Evolutionary conservation across 495 filamentous ascomycete genomes (phyloP).

Genomic region (Penicillium simplicissimum): DNA sequence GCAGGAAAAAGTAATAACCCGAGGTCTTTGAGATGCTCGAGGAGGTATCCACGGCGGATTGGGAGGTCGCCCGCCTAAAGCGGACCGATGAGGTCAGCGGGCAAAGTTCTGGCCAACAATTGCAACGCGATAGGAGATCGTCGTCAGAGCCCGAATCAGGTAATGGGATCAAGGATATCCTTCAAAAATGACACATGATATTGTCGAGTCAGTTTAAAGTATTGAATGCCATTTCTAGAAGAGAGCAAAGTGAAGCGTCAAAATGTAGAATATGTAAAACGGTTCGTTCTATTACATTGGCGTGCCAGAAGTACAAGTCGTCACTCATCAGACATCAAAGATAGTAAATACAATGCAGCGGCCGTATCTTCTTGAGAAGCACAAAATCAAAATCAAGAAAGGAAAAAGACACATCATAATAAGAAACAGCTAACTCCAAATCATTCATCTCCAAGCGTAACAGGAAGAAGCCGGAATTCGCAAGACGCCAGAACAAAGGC

Average conservation of each 20-base stretch:
- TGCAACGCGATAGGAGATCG: background rate
- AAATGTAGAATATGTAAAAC: constrained; percentile 15
- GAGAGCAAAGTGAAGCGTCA: constrained; percentile 14
- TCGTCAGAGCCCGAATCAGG: background rate
- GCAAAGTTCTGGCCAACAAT: background rate
- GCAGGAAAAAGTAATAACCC: no score
- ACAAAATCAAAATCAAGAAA: constrained; percentile 15
- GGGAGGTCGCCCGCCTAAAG: constrained; percentile 9
- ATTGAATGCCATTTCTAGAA: background rate
- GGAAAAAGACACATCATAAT: constrained; percentile 20
- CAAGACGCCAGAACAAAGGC: constrained; percentile 18
- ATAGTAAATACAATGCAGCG: constrained; percentile 31
- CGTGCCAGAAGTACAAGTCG: constrained; percentile 33
- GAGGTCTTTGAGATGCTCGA: background rate
- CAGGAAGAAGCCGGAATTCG: constrained; percentile 8
- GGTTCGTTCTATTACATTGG: constrained; percentile 31
- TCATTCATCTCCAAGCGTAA: constrained; percentile 12
- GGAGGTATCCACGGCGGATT: background rate
- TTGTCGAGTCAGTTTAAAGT: no score
- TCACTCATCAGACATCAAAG: constrained; percentile 35
- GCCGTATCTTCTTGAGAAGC: constrained; percentile 22
- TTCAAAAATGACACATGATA: no score
- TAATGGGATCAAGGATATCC: background rate
- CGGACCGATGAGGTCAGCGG: constrained; percentile 25
- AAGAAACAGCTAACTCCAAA: constrained; percentile 26